Percentiles rank a stretch among this genome's conserved stretches.
Conservation (phyloP, 768 basidiomycete species). For the Tephrocybe rancida region DNA sequence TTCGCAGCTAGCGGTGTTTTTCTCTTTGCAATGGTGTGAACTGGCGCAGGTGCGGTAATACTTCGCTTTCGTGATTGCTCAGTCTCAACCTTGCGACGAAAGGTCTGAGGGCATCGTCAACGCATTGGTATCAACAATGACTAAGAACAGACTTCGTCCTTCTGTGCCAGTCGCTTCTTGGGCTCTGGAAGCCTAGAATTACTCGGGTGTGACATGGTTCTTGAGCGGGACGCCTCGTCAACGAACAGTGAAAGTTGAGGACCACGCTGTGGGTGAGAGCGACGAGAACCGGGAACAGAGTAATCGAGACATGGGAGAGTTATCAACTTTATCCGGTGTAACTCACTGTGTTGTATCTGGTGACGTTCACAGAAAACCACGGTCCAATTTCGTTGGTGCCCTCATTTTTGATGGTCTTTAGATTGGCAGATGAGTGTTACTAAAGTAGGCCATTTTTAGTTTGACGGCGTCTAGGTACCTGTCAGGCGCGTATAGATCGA, state of each 20-base stretch:
- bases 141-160: constrained; percentile 1
- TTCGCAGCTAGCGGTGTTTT: not conserved
- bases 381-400: not conserved
- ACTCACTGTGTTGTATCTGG: not conserved
- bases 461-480: not conserved
- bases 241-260: not conserved
- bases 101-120: not conserved
- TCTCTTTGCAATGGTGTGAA: not conserved
- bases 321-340: not conserved
- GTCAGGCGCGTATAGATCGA: not conserved
- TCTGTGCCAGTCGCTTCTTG: constrained; percentile 2
- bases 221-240: not conserved
- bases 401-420: not conserved
- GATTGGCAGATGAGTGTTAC: not conserved
- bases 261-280: not conserved
- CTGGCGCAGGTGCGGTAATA: not conserved
- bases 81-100: not conserved
- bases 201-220: not conserved
- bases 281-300: not conserved
- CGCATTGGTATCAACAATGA: not conserved
- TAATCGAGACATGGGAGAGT: not conserved
- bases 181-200: constrained; percentile 1
- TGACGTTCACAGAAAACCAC: not conserved
- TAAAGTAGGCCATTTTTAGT: not conserved
- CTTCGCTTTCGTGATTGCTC: not conserved